Evolutionary conservation across 1,284 basidiomycete species (phyloP).

Genomic region (Vanrija sp.): DNA sequence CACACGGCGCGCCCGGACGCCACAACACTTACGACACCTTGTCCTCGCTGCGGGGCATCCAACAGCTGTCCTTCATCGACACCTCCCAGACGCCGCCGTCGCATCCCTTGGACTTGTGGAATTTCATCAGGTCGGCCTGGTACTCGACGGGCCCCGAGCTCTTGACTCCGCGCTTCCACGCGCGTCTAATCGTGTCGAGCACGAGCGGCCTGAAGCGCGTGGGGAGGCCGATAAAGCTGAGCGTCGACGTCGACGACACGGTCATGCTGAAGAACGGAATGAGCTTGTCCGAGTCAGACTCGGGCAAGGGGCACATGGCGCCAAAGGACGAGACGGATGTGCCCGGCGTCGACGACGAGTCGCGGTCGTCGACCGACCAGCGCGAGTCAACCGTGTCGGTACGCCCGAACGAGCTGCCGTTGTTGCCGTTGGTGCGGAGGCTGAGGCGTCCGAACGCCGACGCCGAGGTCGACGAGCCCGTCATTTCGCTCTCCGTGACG

Average conservation of each 20-base stretch:
- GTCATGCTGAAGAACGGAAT: slow-evolving; percentile 45
- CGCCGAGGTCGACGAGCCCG: too few relatives aligned
- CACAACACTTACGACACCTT: slow-evolving; percentile 40
- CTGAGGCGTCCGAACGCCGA: background rate
- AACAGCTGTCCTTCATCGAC: slow-evolving; percentile 34
- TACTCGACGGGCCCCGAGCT: slow-evolving; percentile 38
- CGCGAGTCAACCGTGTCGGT: slow-evolving; percentile 28
- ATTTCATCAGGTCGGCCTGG: slow-evolving; percentile 37
- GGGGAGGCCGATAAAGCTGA: slow-evolving; percentile 43
- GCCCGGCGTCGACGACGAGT: slow-evolving; percentile 9
- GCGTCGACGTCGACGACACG: slow-evolving; percentile 33
- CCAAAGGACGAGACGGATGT: slow-evolving; percentile 34
- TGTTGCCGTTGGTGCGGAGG: background rate
- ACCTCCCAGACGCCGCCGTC: slow-evolving; percentile 47
- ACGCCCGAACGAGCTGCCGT: slow-evolving; percentile 21
- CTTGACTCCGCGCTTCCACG: slow-evolving; percentile 36
- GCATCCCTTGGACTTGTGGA: slow-evolving; percentile 39
- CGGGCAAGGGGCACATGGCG: slow-evolving; percentile 35
- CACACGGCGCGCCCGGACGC: background rate
- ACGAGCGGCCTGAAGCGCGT: slow-evolving; percentile 26
- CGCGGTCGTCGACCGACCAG: slow-evolving; percentile 16
- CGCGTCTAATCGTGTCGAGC: slow-evolving; percentile 30
- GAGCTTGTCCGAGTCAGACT: slow-evolving; percentile 6
- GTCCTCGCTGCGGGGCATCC: slow-evolving; percentile 38
- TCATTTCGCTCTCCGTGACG: too few relatives aligned